Conservation (phyloP, 1,284 basidiomycete genomes). For the Apiotrichum mycotoxinovorans region DNA sequence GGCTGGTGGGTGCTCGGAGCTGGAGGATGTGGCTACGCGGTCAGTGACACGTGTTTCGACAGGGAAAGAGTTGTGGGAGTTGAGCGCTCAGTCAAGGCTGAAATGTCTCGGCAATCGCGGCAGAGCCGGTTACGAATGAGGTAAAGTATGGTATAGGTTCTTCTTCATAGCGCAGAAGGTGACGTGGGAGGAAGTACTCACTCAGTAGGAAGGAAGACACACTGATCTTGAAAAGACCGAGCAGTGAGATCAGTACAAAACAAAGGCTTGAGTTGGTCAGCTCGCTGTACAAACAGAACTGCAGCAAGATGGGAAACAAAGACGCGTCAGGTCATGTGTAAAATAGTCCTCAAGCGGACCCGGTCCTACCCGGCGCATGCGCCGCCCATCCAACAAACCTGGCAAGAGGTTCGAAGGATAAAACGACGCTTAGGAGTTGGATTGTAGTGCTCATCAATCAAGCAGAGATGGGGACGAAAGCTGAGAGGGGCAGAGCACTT, state of each 20-base stretch:
- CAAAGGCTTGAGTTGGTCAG: slow-evolving; percentile 11
- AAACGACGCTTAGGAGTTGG: slow-evolving; percentile 39
- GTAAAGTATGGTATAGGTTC: slow-evolving; percentile 47
- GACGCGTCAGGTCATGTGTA: slow-evolving; percentile 49
- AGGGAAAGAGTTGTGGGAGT: neutral
- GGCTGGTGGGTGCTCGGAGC: neutral
- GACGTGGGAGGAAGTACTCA: slow-evolving; percentile 17
- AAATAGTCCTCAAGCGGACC: slow-evolving; percentile 37
- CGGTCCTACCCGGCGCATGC: slow-evolving; percentile 39
- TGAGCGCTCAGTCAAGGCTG: slow-evolving; percentile 49
- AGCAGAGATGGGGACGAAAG: slow-evolving; percentile 3
- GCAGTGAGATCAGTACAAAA: neutral
- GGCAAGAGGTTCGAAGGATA: slow-evolving; percentile 29
- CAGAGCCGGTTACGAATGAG: slow-evolving; percentile 42
- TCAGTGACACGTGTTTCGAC: neutral
- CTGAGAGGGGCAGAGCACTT: slow-evolving; percentile 3
- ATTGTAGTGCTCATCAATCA: slow-evolving; percentile 41
- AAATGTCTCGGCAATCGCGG: slow-evolving; percentile 47
- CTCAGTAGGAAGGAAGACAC: slow-evolving; percentile 4
- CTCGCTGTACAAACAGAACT: too few species aligned
- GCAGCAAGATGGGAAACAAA: too few species aligned
- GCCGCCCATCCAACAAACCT: slow-evolving; percentile 26
- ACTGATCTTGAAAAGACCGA: neutral
- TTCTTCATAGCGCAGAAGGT: slow-evolving; percentile 38
- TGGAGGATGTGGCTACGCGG: neutral